These are phyloP conservation scores for Colletotrichum tropicicola DNA, from an alignment of 2,329 filamentous ascomycete genomes.

Conservation along the genomic window DNA sequence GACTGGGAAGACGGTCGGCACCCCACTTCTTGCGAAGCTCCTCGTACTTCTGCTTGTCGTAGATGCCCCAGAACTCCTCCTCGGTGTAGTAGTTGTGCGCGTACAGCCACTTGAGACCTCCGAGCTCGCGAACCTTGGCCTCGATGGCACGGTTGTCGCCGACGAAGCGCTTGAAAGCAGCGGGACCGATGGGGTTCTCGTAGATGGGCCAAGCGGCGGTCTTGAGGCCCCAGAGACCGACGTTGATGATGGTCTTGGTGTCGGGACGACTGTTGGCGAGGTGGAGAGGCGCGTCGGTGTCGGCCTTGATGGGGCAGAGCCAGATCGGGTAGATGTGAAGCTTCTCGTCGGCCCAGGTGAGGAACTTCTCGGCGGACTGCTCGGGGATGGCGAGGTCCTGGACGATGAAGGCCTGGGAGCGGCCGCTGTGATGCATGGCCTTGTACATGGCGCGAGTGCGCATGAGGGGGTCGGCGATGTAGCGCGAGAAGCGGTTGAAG, in stretches of 20 bases:
- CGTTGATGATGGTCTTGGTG: neutral
- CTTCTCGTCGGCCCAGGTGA: conserved; percentile 38
- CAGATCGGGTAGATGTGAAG: conserved; percentile 40
- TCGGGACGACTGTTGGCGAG: conserved; percentile 35
- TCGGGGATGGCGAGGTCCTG: conserved; percentile 71
- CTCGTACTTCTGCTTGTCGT: conserved; percentile 68
- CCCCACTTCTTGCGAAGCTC: conserved; percentile 65
- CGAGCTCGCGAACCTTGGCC: conserved; percentile 63
- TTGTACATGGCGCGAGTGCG: conserved; percentile 70
- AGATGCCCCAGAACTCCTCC: conserved; percentile 73
- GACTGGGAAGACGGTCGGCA: conserved; percentile 66
- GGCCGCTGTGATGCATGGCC: conserved; percentile 66
- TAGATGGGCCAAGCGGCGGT: neutral
- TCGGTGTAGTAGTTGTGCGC: conserved; percentile 74
- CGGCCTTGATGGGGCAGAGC: conserved; percentile 36
- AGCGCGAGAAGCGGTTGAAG: conserved; percentile 67
- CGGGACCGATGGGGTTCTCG: neutral
- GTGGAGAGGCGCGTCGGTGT: neutral
- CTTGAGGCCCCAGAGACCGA: conserved; percentile 18
- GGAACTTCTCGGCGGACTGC: conserved; percentile 45
- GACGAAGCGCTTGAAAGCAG: conserved; percentile 48
- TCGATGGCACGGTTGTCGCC: conserved; percentile 67
- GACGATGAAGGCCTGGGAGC: conserved; percentile 65
- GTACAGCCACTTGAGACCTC: conserved; percentile 76
- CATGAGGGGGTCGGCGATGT: conserved; percentile 67